Base-by-base conservation (phyloP, 2,329 filamentous ascomycete species). In the Xylaria sp. region DNA sequence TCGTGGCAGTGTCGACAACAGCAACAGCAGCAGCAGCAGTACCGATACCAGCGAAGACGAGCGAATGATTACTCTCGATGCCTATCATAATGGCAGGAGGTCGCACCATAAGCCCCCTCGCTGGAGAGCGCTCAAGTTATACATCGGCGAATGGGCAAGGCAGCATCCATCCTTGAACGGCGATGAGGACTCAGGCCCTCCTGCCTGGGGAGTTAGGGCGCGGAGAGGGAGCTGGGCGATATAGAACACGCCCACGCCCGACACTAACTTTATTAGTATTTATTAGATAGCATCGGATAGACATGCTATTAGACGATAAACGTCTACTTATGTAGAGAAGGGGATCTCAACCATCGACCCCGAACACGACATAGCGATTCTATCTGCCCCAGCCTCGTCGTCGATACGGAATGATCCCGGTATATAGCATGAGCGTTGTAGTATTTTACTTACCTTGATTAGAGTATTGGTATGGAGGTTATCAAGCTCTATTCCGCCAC, bases 61-160 rank as follows among this genome's bases (percentile, higher is more conserved):
- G 48, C 56, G 23, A 60, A 64, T 54, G 76, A 78, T 35, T 1
- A 35, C 52, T 38, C 72, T 76, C 31, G 82, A 76, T 63, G 19
- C 43, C 53, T 31, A 41, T 41, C 80, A 83, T 49, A 76, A 79
- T 48, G 72, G 71, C 61, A 63, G 60, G 62, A 90, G 90, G 33
- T 81, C 81, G 58, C 81, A 63, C 5, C 65, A 67, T 23, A 73
- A 73, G 49, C 73, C 73, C 19, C 81, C 88, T 55, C 84, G 94
- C 54, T 98, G 94, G 94, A 87, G 85, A 71, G 94, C 94, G 1
- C 80, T 98, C 43, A 89, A 89, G 71, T 73, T 88, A 40, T 98
- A 98, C 74, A 90, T 98, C 38, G 83, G 84, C 37, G 93, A 97
- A 75, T 98, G 94, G 94, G 93, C 90, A 23, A 83, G 90, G 58